Evolutionary conservation across 805 yeast genomes (phyloP), one percentile per base, ranked within the genome.

Genomic region (Ogataea pini): DNA sequence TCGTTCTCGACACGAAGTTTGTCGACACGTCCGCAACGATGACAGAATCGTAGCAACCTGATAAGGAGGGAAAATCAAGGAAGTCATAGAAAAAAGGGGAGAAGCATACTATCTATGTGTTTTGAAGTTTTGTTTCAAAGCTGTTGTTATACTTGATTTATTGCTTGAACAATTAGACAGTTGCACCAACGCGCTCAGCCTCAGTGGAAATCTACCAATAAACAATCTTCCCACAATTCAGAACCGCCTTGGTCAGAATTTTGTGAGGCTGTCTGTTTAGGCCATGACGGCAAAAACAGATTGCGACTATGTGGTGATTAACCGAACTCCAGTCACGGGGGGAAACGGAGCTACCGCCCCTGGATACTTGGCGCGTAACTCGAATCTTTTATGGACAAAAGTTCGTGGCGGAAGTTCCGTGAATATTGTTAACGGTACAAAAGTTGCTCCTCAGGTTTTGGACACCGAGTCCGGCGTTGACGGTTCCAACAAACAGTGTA

Each of bases 371-470:
- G 27, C 43, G 12, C 49, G 51, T 28, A 51, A 47, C 36, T 43
- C 59, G 1, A 54, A 47, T 7, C 19, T 49, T 12, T 22, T 55
- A 22, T 55, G 59, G 59, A 36, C 52, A 2, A 55, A 53, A 36
- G 52, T 53, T n/a, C 51, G 45, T 24, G 41, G 39, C 10, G 46
- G 44, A 33, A 31, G 36, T 9, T 13, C 43, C 4, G n/a, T 28
- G 5, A 17, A 19, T 16, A 7, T 14, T 14, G 37, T 13, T 4
- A 34, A 17, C 19, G 24, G 37, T 13, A 17, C 20, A 7, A 19
- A 14, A 8, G 7, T 18, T 10, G 13, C 37, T 18, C n/a, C 22
- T 7, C 37, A 34, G 24, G 12, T 18, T 17, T 18, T 34, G 4
- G 37, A 34, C 37, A 8, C 24, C 37, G n/a, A 17, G 13, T 31